phyloP scores from a whole-genome alignment of 139 green algal species.

The Pseudopediastrum boryanum region DNA sequence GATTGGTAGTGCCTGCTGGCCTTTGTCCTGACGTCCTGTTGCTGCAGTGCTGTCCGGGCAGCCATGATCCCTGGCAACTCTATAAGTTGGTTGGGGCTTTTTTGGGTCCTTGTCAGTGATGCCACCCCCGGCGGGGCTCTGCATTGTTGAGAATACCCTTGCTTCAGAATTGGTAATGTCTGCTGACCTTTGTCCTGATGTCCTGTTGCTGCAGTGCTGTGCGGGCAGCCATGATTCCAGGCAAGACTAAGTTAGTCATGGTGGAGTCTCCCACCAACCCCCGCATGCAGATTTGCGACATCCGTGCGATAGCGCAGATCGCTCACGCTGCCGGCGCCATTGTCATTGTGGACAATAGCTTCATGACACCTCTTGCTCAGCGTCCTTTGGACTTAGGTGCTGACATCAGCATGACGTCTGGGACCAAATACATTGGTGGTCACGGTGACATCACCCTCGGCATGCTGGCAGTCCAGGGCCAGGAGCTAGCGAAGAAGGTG shows the following conservation, averaged over 20 bases:
- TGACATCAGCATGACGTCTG: conserved; percentile 97
- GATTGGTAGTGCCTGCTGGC: neutral
- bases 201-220: conserved; percentile 61
- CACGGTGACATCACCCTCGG: conserved; percentile 95
- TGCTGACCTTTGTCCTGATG: neutral
- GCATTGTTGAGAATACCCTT: no score
- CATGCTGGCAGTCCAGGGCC: conserved; percentile 83
- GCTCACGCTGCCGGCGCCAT: conserved; percentile 84
- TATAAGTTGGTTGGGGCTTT: no score
- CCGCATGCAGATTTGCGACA: conserved; percentile 96
- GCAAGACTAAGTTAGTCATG: conserved; percentile 91
- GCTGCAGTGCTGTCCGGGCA: conserved; percentile 61
- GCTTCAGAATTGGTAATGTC: no score
- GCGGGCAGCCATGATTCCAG: conserved; percentile 62
- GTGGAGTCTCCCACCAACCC: conserved; percentile 99
- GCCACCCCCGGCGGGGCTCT: no score
- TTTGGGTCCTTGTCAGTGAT: no score
- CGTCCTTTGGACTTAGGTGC: conserved; percentile 71
- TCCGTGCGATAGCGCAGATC: conserved; percentile 70
- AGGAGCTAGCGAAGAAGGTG: conserved; percentile 78
- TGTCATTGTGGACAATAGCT: conserved; percentile 95
- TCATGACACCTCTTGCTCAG: conserved; percentile 91
- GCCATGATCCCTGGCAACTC: conserved; percentile 79
- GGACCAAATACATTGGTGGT: conserved; percentile 96
- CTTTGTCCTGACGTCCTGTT: neutral